Evolutionary conservation across 2,329 filamentous ascomycete species (phyloP), one percentile per base, ranked within the genome.

Genomic region (Diaporthe velutina): DNA sequence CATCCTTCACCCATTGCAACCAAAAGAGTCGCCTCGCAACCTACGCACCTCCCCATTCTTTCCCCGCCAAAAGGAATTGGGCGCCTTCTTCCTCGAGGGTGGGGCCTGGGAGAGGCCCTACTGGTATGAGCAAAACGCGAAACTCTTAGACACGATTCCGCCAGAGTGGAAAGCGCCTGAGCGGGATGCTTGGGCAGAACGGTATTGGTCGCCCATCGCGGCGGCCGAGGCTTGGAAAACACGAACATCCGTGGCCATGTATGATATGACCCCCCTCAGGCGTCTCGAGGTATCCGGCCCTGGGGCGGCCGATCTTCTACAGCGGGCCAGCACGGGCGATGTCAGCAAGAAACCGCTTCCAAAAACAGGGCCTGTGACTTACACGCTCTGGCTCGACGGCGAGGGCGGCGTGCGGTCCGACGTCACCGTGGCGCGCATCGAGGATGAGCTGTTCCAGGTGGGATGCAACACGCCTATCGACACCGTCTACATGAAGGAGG

Each of bases 201-300:
- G 83, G 33, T 90, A 87, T 75, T 88, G 91, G 79, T 92, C 90
- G 0, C 88, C 90, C 0, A 88, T 92, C 50, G 85, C 87, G 0
- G 90, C 89, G 0, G 90, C 84, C 0, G 91, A 93, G 79, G 91
- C 91, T 0, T 92, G 90, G 90, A 92, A 91, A 83, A 92, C 91
- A 2, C 86, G 91, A 1, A 91, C 90, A 7, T 88, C 89, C 0
- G 90, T 88, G 2, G 91, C 89, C 10, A 85, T 93, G 86, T 93
- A 89, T 78, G 91, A 93, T 77, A 87, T 92, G 85, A 92, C 90
- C 1, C 87, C 90, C 0, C 85, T 91, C 48, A 86, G 90, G 30
- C 85, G 90, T 1, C 83, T 93, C 4, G 88, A 92, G 73, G 83
- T 92, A 0, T 86, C 86, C 1, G 91, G 91, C 0, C 89, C 90